Base-by-base conservation (phyloP, 352 stramenopile genomes). In the Stramenopiles sp. region DNA sequence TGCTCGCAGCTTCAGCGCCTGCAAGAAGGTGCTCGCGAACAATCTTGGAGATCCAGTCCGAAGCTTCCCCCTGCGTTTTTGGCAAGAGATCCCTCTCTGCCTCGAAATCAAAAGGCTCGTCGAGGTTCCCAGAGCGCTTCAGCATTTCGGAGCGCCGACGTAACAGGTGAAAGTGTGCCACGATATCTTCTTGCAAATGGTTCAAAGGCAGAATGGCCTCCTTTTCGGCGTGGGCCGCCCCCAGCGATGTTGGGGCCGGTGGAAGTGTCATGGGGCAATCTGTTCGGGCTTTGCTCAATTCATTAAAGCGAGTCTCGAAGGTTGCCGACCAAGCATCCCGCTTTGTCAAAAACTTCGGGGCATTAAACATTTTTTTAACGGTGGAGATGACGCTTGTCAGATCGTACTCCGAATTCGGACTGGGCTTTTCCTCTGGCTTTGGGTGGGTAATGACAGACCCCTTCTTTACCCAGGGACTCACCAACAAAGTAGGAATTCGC, bases 261-360 rank as follows among this genome's bases (percentile, higher is more conserved):
- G 74, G 74, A 33, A 76, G 32, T 4, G 3, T 32, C 49, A 18
- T n/a, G 4, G 37, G 74, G 74, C 74, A 76, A 49, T 76, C 74
- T 4, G 49, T 74, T 4, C 75, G 76, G 4, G 76, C 74, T 30
- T 32, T 49, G 30, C 32, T 37, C 4, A 75, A 32, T 18, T 80
- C 12, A 1, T 1, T 1, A 32, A 69, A 80, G 2, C 78, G 1
- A 37, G 68, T 32, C 18, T 79, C 73, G 73, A 82, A 82, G 4
- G 78, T 74, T 18, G 43, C 77, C 4, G 79, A 53, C 79, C 79
- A 82, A 3, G 49, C 76, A 48, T 82, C 79, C 0, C 79, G 34
- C 31, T 37, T 18, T 1, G 77, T 80, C 18, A 81, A 36, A 49
- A 76, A 80, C 6, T 49, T 32, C 32, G 68, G 68, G 3, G n/a